phyloP scores from a whole-genome alignment of 164 flowering plant genomes.

The Nymphaea thermarum region DNA sequence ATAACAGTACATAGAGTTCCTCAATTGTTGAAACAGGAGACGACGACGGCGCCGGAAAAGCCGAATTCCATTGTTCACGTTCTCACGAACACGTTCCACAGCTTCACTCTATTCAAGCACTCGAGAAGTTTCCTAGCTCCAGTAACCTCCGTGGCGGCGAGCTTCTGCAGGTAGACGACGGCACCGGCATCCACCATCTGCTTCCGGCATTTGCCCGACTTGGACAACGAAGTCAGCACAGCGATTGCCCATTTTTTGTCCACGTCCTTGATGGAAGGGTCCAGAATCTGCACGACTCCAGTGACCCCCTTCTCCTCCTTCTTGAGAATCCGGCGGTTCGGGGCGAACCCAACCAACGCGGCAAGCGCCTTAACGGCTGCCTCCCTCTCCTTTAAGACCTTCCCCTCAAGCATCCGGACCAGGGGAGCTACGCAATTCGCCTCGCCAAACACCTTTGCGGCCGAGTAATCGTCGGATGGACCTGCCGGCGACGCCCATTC shows the following conservation, averaged over 20 bases:
- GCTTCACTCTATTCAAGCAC: constrained; percentile 45
- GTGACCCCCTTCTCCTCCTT: constrained; percentile 64
- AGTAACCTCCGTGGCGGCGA: constrained; percentile 58
- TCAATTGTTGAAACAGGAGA: not conserved
- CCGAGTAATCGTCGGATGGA: constrained; percentile 10
- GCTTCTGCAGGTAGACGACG: constrained; percentile 47
- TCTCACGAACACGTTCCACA: constrained; percentile 73
- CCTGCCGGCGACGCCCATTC: constrained; percentile 32
- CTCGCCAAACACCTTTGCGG: constrained; percentile 65
- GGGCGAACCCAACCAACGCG: constrained; percentile 27
- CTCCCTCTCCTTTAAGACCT: constrained; percentile 67
- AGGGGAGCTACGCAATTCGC: constrained; percentile 44
- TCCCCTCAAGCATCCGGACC: constrained; percentile 67
- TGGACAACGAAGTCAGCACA: constrained; percentile 32
- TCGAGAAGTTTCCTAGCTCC: constrained; percentile 79
- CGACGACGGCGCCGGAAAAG: not conserved
- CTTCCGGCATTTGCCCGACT: constrained; percentile 57
- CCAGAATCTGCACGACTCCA: constrained; percentile 51
- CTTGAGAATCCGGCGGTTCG: constrained; percentile 47
- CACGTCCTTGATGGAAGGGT: constrained; percentile 40
- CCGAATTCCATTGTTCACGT: constrained; percentile 16
- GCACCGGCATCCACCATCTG: constrained; percentile 74
- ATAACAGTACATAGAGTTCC: not conserved
- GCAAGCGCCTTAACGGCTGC: constrained; percentile 58
- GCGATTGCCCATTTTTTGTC: constrained; percentile 61